phyloP scores from a whole-genome alignment of 1,284 basidiomycete species.

The Rhodotorula sp. region DNA sequence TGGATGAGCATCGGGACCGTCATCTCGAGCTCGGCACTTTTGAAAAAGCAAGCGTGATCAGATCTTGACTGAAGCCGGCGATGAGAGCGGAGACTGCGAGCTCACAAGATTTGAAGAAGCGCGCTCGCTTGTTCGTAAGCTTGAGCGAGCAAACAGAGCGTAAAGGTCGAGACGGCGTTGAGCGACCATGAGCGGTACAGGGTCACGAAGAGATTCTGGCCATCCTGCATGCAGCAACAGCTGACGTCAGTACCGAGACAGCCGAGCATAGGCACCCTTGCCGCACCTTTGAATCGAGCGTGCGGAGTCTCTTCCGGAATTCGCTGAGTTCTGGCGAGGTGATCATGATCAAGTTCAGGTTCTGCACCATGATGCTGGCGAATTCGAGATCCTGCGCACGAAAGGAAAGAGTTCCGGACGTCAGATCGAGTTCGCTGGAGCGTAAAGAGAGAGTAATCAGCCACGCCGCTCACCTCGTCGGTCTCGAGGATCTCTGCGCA shows the following conservation, averaged over 20 bases:
- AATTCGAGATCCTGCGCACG: constrained; percentile 83
- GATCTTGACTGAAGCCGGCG: too few relatives aligned
- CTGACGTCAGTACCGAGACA: too few relatives aligned
- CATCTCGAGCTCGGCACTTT: constrained; percentile 90
- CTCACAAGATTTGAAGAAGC: constrained; percentile 92
- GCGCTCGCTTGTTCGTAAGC: constrained; percentile 99
- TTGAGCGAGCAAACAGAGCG: constrained; percentile 91
- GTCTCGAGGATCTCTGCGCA: constrained; percentile 97
- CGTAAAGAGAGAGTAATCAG: neutral
- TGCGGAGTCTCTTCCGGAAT: constrained; percentile 88
- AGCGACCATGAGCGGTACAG: constrained; percentile 98
- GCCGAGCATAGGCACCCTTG: neutral
- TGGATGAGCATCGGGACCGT: constrained; percentile 93
- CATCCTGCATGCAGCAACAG: constrained; percentile 66
- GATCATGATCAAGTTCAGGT: constrained; percentile 93
- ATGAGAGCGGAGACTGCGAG: neutral
- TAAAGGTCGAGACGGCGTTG: constrained; percentile 94
- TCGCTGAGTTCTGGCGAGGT: constrained; percentile 93
- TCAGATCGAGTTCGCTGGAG: neutral
- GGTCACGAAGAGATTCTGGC: constrained; percentile 85
- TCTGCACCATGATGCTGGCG: constrained; percentile 94
- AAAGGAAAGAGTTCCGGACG: neutral
- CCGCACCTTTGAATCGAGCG: constrained; percentile 79
- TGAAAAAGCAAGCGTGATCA: too few relatives aligned
- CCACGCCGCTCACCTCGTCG: constrained; percentile 70